Evolutionary conservation across 768 basidiomycete species (phyloP).

Genomic region (Suillus luteus): DNA sequence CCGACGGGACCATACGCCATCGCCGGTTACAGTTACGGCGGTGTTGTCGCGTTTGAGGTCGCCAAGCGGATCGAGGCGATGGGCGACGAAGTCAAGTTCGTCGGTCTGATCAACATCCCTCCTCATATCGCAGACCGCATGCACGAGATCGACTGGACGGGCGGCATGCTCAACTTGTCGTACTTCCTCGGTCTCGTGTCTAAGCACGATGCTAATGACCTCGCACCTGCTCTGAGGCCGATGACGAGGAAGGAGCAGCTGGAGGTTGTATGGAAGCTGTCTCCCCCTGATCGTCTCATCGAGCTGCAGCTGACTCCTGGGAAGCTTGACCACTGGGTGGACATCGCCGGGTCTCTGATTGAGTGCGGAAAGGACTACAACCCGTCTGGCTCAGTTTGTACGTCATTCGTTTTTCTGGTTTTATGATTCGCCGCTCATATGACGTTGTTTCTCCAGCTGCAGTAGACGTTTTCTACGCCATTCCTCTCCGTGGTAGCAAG

Average conservation of each 20-base stretch:
- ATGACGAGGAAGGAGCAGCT: conserved; percentile 29
- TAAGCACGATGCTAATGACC: conserved; percentile 28
- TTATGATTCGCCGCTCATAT: conserved; percentile 6
- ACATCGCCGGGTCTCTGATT: conserved; percentile 33
- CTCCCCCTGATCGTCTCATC: conserved; percentile 28
- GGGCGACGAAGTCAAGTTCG: conserved; percentile 36
- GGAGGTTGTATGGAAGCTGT: conserved; percentile 28
- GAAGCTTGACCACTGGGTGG: conserved; percentile 32
- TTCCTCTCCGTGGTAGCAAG: conserved; percentile 30
- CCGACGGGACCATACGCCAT: conserved; percentile 38
- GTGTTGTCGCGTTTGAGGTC: conserved; percentile 40
- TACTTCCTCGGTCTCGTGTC: conserved; percentile 42
- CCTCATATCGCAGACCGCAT: conserved; percentile 42
- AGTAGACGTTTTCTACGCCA: conserved; percentile 32
- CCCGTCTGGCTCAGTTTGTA: conserved; percentile 28
- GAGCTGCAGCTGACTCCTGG: conserved; percentile 30
- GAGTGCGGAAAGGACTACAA: conserved; percentile 34
- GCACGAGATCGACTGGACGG: conserved; percentile 43
- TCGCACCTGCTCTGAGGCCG: conserved; percentile 22
- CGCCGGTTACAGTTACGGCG: conserved; percentile 42
- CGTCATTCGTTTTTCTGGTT: conserved; percentile 11
- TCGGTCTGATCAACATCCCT: conserved; percentile 39
- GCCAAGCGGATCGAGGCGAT: conserved; percentile 32
- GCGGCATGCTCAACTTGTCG: conserved; percentile 42
- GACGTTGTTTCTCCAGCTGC: conserved; percentile 13